Base-by-base conservation (phyloP, 495 filamentous ascomycete species). In the Neurospora sp. region DNA sequence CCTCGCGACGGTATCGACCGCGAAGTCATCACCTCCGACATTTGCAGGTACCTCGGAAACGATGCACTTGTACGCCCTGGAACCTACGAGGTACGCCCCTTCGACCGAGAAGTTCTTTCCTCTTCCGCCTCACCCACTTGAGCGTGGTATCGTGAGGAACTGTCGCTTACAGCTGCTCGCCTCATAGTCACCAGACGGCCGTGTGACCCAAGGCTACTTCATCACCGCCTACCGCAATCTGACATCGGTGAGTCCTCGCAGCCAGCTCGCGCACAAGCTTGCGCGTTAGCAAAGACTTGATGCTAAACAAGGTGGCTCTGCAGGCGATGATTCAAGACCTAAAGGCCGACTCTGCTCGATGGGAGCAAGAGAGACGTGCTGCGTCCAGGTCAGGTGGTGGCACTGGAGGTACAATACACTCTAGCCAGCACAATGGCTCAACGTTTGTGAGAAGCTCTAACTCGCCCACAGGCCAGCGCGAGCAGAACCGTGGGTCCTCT, bases 21-120 rank as follows among this genome's bases (percentile, higher is more conserved):
- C 74, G 93, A 97, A 82, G 94, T 97, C 78, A 96, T 97, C 83
- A 93, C 93, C 79, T 92, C 94, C 80, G 94, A 97, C 84, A 95
- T 97, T 74, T 96, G 94, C 86, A 91, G 93, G 81, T 97, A 96
- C 80, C 89, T 97, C 73, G 94, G 94, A 76, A 93, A 92, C 79
- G 94, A 97, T 87, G 94, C 94, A 40, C 88, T 94, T 76, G 93
- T 96, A 77, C 90, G 92, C 81, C 94, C 94, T 73, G 93, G 93
- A 81, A 88, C 85, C 74, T 92, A 94, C 83, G 88, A 92, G 89
- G 93, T 94, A 85, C 79, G 89, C 83, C 75, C 69, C 16, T 35
- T 18, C 54, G 54, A 66, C 54, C 54, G 54, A 66, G 27, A 35
- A 8, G 18, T 18, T 66, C 39, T 73, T 59, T 70, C 41, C 18